phyloP scores from a whole-genome alignment of 208 protist genomes.

The Leishmania arabica region DNA sequence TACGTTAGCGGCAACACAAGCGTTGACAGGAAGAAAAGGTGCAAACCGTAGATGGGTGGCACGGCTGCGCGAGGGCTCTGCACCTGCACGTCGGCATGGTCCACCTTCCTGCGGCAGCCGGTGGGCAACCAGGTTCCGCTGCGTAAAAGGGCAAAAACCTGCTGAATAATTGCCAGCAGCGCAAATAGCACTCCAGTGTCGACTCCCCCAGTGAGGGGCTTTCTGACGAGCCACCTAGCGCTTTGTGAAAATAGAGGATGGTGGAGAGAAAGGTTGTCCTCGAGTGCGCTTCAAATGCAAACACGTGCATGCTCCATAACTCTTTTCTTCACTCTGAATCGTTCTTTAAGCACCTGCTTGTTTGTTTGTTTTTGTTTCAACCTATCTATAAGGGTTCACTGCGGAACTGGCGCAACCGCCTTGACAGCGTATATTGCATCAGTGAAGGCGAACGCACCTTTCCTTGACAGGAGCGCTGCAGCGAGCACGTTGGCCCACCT shows the following conservation, averaged over 20 bases:
- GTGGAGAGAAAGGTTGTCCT: not conserved
- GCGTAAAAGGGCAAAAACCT: not conserved
- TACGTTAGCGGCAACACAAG: slow-evolving; percentile 1
- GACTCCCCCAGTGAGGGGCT: not conserved
- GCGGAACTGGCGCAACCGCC: too few relatives aligned
- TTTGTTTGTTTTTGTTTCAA: not conserved
- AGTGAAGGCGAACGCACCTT: not conserved
- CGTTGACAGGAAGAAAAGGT: not conserved
- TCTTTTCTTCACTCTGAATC: not conserved
- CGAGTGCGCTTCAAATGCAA: not conserved
- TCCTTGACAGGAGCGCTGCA: not conserved
- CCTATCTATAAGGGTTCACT: not conserved
- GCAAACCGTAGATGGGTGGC: not conserved
- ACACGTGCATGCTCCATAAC: not conserved
- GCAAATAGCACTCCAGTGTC: not conserved
- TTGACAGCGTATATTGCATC: not conserved
- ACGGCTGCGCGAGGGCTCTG: not conserved
- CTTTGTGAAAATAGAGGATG: not conserved
- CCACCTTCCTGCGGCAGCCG: not conserved
- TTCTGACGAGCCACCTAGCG: not conserved
- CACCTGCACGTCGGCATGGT: too few relatives aligned
- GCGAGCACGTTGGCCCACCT: not conserved
- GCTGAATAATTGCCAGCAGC: not conserved
- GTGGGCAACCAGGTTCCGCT: not conserved
- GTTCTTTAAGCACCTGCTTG: not conserved